phyloP scores from a whole-genome alignment of 164 flowering plant species.

The Vitis cinerea region DNA sequence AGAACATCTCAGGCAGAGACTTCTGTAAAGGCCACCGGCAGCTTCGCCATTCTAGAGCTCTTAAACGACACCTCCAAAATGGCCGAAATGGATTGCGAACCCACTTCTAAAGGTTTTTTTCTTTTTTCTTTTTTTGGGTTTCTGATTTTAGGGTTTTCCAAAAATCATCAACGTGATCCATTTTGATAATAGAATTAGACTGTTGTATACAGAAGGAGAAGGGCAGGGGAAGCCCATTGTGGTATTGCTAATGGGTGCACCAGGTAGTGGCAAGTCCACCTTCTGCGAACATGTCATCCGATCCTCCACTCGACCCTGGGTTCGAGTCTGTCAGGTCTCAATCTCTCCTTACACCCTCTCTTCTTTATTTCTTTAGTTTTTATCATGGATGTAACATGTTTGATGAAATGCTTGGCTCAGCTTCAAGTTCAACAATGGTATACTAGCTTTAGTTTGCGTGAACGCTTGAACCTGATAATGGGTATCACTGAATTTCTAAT shows the following conservation, averaged over 20 bases:
- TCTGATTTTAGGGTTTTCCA: too few relatives aligned
- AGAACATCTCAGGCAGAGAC: too few relatives aligned
- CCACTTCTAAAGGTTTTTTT: too few relatives aligned
- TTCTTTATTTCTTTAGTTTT: not conserved
- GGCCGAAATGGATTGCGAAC: too few relatives aligned
- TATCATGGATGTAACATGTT: slow-evolving; percentile 6
- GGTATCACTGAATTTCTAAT: not conserved
- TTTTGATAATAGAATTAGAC: not conserved
- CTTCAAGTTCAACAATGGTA: not conserved
- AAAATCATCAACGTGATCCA: too few relatives aligned
- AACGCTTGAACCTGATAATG: not conserved
- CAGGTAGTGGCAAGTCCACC: slow-evolving; percentile 91
- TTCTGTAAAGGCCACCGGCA: too few relatives aligned
- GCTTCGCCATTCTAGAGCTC: too few relatives aligned
- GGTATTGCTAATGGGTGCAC: slow-evolving; percentile 74
- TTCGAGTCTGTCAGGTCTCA: slow-evolving; percentile 81
- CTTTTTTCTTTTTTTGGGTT: not conserved
- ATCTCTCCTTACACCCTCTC: slow-evolving; percentile 13
- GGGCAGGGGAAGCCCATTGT: slow-evolving; percentile 37
- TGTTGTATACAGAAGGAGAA: slow-evolving; percentile 10
- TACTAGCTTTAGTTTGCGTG: too few relatives aligned
- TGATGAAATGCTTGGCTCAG: slow-evolving; percentile 30
- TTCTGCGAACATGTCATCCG: slow-evolving; percentile 68
- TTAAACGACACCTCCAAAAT: too few relatives aligned
- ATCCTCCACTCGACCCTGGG: slow-evolving; percentile 63